Percentiles rank a stretch among this genome's conserved stretches.
phyloP scores from a whole-genome alignment of 106 monocot genomes.

The Dendrobium officinale region DNA sequence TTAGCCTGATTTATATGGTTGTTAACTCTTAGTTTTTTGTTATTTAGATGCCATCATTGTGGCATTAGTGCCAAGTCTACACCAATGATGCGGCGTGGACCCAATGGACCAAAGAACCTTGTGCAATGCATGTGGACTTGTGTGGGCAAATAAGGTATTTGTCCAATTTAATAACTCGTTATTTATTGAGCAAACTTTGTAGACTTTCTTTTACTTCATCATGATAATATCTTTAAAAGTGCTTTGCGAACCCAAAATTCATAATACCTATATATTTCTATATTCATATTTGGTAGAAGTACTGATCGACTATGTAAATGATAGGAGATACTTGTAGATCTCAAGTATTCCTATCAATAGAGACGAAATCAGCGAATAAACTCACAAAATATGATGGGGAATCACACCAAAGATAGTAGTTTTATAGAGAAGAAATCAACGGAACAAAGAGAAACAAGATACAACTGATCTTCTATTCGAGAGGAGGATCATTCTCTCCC shows the following conservation, averaged over 20 bases:
- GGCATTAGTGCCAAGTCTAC: constrained; percentile 46
- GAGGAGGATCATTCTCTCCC: too few relatives aligned
- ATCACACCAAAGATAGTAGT: too few relatives aligned
- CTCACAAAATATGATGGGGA: too few relatives aligned
- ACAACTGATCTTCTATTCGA: too few relatives aligned
- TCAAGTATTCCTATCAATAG: too few relatives aligned
- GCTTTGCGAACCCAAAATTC: not conserved
- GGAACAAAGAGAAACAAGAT: too few relatives aligned
- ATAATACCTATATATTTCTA: too few relatives aligned
- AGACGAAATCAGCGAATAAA: too few relatives aligned
- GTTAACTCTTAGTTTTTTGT: not conserved
- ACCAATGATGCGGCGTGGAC: constrained; percentile 74
- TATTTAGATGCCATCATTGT: constrained; percentile 62
- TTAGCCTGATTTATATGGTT: not conserved
- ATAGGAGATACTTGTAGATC: too few relatives aligned
- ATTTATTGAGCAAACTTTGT: not conserved
- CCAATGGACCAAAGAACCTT: constrained; percentile 70
- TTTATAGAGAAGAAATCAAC: too few relatives aligned
- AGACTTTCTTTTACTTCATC: not conserved
- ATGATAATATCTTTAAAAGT: not conserved
- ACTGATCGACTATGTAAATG: too few relatives aligned
- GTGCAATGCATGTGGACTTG: constrained; percentile 74
- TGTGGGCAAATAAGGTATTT: constrained; percentile 69
- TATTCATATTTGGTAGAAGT: too few relatives aligned
- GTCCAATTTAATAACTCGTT: not conserved